Conservation (phyloP, 306 rosid species). For the Casuarina cunninghamiana region DNA sequence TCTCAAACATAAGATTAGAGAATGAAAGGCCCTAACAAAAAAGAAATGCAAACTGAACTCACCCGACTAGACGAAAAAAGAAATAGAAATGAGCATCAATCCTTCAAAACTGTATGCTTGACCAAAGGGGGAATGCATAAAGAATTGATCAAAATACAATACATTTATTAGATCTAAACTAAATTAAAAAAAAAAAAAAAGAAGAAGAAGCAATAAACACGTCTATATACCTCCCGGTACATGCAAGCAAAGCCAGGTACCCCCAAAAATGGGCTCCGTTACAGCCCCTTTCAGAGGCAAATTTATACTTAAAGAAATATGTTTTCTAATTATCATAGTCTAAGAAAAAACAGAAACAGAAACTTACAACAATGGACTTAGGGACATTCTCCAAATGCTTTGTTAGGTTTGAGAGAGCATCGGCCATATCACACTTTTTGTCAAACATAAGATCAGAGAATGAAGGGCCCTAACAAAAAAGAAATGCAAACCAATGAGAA, state of each 20-base stretch:
- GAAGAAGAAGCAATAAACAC: too few species aligned
- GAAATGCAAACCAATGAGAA: not conserved
- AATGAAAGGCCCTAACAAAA: conserved; percentile 74
- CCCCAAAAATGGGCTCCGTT: too few species aligned
- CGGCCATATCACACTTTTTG: conserved; percentile 80
- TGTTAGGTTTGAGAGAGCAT: conserved; percentile 78
- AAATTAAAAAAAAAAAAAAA: too few species aligned
- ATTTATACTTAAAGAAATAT: too few species aligned
- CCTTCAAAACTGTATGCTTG: not conserved
- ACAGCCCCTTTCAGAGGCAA: too few species aligned
- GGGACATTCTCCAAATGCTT: conserved; percentile 80
- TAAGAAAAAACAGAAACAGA: not conserved
- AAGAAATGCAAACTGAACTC: not conserved
- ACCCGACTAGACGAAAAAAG: not conserved
- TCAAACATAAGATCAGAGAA: conserved; percentile 95
- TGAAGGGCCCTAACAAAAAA: conserved; percentile 66
- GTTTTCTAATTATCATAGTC: not conserved
- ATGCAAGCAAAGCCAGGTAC: too few species aligned
- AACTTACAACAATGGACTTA: conserved; percentile 83
- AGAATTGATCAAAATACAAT: too few species aligned
- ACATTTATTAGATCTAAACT: too few species aligned
- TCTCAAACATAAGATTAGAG: conserved; percentile 92
- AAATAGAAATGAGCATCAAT: not conserved
- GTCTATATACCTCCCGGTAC: too few species aligned
- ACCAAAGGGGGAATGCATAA: too few species aligned